Evolutionary conservation across 2,329 filamentous ascomycete genomes (phyloP).

Genomic region (Cercospora citrullina): DNA sequence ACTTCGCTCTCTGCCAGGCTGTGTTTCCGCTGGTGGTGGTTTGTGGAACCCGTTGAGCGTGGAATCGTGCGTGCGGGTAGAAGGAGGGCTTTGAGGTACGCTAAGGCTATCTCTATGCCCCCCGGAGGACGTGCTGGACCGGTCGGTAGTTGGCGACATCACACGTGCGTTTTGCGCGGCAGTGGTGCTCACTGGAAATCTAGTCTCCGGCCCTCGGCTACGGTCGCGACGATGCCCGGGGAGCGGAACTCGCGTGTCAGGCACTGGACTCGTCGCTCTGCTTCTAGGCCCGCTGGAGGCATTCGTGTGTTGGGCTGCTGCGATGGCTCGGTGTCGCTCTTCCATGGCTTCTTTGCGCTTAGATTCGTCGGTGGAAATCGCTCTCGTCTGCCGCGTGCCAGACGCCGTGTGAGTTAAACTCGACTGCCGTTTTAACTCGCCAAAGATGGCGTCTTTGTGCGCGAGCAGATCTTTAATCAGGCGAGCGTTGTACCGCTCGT

Average conservation of each 20-base stretch:
- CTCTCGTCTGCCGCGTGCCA: constrained; percentile 63
- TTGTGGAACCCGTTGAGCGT: constrained; percentile 36
- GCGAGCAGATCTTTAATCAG: constrained; percentile 88
- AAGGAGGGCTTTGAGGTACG: constrained; percentile 62
- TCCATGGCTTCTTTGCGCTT: constrained; percentile 93
- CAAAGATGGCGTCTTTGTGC: constrained; percentile 94
- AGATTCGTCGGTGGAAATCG: constrained; percentile 92
- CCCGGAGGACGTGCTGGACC: constrained; percentile 35
- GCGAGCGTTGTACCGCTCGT: constrained; percentile 89
- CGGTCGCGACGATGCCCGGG: constrained; percentile 73
- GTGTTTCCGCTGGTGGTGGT: constrained; percentile 34
- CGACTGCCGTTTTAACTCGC: constrained; percentile 89
- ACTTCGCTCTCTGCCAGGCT: constrained; percentile 22
- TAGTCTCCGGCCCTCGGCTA: constrained; percentile 65
- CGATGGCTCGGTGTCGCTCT: constrained; percentile 80
- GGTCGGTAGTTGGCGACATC: constrained; percentile 37
- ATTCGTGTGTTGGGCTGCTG: constrained; percentile 45
- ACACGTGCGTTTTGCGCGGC: constrained; percentile 52
- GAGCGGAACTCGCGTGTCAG: constrained; percentile 39
- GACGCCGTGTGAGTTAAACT: constrained; percentile 66
- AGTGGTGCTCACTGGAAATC: constrained; percentile 70
- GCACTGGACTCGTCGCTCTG: constrained; percentile 51
- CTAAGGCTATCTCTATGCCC: constrained; percentile 69
- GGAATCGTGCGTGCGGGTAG: constrained; percentile 23
- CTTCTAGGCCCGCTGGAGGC: constrained; percentile 30